Base-by-base conservation (phyloP, 2,329 filamentous ascomycete genomes). In the Trichoderma semiorbis region DNA sequence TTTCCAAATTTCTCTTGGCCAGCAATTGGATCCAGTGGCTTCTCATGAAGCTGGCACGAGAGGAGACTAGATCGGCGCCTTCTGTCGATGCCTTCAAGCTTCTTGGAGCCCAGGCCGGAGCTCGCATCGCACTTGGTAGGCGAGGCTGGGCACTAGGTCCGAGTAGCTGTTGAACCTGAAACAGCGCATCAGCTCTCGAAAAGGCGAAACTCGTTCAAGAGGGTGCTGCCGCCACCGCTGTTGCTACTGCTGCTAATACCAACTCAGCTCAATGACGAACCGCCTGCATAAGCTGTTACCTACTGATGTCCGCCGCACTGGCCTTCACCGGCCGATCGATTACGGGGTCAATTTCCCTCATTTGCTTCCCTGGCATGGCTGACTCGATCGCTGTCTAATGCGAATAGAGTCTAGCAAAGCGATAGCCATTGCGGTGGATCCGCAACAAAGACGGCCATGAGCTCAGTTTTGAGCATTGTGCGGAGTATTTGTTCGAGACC, bases 321-420 rank as follows among this genome's bases (percentile, higher is more conserved):
- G 26, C 70, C 58, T n/a, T 53, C 30, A 36, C 55, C 36, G 36
- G 24, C 28, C 34, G 43, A 70, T 72, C 55, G 47, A 36, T 62
- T 36, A 60, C 32, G 55, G 70, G 55, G 53, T 60, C 53, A 67
- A 39, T 50, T 67, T 58, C 71, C 57, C 32, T 70, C 32, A 76
- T 75, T 76, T 74, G 75, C 73, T 74, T 76, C 68, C 76, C 74
- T 76, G 74, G 75, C 75, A 74, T 74, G 64, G 57, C 66, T 66
- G 70, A 50, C 63, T 72, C 70, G 57, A 72, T 63, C 55, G 58
- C 32, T 55, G 4, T 60, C 63, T 71, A 57, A 61, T 36, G 39
- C 66, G 28, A 53, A 65, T 63, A 32, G 61, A 30, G 61, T 26
- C 24, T 64, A 50, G 69, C 69, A 71, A 30, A 58, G 32, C 34